These are phyloP conservation scores for Hyaloperonospora arabidopsidis DNA, from an alignment of 352 stramenopile species.

Conservation along the genomic window DNA sequence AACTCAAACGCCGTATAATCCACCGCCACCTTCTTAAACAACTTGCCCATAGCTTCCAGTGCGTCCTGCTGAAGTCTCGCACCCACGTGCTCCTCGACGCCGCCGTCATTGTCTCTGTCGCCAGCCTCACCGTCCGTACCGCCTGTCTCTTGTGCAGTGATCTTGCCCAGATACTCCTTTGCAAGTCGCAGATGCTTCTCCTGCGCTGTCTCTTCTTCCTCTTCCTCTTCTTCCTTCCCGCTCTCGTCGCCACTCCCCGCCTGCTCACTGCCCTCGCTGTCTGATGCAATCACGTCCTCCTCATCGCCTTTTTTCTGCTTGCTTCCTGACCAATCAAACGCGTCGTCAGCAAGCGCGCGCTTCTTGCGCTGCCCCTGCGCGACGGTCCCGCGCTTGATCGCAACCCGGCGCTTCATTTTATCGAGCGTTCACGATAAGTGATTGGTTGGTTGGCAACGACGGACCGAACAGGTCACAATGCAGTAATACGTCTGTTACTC, in stretches of 20 bases:
- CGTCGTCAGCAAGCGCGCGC: slow-evolving; percentile 62
- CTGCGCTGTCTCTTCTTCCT: slow-evolving; percentile 75
- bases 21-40: slow-evolving; percentile 80
- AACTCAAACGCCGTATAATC: slow-evolving; percentile 82
- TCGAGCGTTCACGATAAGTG: too few species aligned
- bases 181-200: slow-evolving; percentile 85
- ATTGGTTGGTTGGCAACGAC: slow-evolving; percentile 21
- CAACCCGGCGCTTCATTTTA: slow-evolving; percentile 30
- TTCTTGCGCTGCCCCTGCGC: slow-evolving; percentile 43
- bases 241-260: slow-evolving; percentile 20
- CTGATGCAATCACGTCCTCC: slow-evolving; percentile 59
- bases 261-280: slow-evolving; percentile 53
- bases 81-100: slow-evolving; percentile 66
- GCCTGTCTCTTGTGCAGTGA: slow-evolving; percentile 57
- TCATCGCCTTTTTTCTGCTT: slow-evolving; percentile 33
- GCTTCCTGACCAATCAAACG: slow-evolving; percentile 69
- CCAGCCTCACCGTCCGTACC: slow-evolving; percentile 23
- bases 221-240: slow-evolving; percentile 47
- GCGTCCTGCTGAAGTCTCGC: slow-evolving; percentile 78
- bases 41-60: slow-evolving; percentile 77
- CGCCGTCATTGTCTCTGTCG: slow-evolving; percentile 26
- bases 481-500: too few species aligned
- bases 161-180: slow-evolving; percentile 83
- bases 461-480: too few species aligned
- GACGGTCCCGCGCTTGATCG: slow-evolving; percentile 50